Conservation (phyloP, 495 filamentous ascomycete genomes). For the Platismatia glauca region DNA sequence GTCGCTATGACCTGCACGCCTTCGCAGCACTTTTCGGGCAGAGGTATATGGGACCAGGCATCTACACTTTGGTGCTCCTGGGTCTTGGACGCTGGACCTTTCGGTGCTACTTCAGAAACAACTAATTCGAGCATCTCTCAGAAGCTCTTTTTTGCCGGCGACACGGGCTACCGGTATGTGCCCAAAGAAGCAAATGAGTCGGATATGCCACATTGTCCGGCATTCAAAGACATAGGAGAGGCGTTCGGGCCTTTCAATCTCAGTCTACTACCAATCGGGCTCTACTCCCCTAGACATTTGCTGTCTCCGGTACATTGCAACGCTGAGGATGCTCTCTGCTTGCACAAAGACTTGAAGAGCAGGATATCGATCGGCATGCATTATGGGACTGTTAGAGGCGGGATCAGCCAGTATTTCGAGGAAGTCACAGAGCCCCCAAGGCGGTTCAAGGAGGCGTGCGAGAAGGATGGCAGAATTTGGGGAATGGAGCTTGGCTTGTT, state of each 20-base stretch:
- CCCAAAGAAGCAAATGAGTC: constrained; percentile 20
- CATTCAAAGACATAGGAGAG: constrained; percentile 32
- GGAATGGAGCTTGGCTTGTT: constrained; percentile 31
- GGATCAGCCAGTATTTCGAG: constrained; percentile 33
- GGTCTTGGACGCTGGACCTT: constrained; percentile 31
- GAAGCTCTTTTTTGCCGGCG: constrained; percentile 23
- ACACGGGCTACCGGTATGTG: constrained; percentile 33
- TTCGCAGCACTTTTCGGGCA: constrained; percentile 39
- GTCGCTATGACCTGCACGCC: constrained; percentile 34
- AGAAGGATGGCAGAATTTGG: constrained; percentile 31
- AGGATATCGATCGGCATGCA: constrained; percentile 39
- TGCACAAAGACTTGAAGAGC: constrained; percentile 34
- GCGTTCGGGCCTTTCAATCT: constrained; percentile 35
- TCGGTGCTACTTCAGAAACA: background rate
- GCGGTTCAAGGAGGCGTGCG: constrained; percentile 31
- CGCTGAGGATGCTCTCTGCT: constrained; percentile 33
- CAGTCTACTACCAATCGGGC: constrained; percentile 36
- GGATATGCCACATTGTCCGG: constrained; percentile 31
- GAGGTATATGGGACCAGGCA: constrained; percentile 26
- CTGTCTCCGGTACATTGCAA: constrained; percentile 32
- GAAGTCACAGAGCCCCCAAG: constrained; percentile 34
- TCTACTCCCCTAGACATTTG: constrained; percentile 29
- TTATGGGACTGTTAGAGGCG: constrained; percentile 35
- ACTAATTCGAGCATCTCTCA: background rate
- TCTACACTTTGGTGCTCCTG: constrained; percentile 46